Evolutionary conservation across 306 rosid species (phyloP), one percentile per base, ranked within the genome.

Genomic region (Castanea crenata): DNA sequence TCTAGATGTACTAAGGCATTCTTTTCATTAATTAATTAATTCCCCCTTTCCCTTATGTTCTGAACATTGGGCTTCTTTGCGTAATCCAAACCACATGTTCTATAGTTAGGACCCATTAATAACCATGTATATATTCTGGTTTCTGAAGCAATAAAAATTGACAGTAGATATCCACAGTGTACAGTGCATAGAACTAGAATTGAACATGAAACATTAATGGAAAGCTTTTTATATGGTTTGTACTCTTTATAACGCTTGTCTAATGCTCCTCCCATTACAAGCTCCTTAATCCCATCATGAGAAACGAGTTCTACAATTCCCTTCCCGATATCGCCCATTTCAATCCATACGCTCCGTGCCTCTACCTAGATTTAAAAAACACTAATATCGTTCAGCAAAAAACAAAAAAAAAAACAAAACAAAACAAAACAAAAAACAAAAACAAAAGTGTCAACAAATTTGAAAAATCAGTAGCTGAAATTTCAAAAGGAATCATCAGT

Each of bases 251-350:
- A 76, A 84, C 63, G 68, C 83, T 80, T 95, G 84, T 95, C 94
- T 71, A 86, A 86, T 38, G 98, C 97, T 74, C 96, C 99, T 83
- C 99, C 98, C 97, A 95, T 95, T 52, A 92, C 91, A 75, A 95
- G 96, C 62, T 80, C 86, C 59, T 76, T 84, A 71, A 95, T 89
- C 74, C 79, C 71, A 64, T 74, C 64, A 75, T 32, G 76, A 14
- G 89, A 84, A 62, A 95, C 85, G 69, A 91, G 89, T 75, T 91
- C 89, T 81, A 91, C 85, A 78, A 95, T 91, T 74, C 97, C 98
- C 86, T 84, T 83, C 85, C 90, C 96, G 68, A 92, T 84, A 68
- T 71, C 70, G 78, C 89, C 91, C 79, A 34, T 86, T 83, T 90
- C 99, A 74, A 59, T 49, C 59, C 34, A 25, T 21, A 85, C 34